Evolutionary conservation across 2,329 filamentous ascomycete genomes (phyloP), one percentile per base, ranked within the genome.

Genomic region (Ophiostoma sp.): DNA sequence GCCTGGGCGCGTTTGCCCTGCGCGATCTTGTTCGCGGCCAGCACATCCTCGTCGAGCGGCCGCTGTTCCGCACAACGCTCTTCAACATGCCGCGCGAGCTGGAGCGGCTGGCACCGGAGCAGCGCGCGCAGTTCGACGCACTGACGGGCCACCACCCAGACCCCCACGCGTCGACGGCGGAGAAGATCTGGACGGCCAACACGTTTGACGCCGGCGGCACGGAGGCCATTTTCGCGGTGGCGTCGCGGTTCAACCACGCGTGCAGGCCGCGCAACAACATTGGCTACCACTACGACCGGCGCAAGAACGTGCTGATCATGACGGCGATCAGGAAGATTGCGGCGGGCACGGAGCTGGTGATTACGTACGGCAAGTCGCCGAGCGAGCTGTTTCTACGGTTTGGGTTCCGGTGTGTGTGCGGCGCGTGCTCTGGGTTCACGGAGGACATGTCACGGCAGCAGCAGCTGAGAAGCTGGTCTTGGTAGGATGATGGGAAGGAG

Each of bases 231-330:
- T 74, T 74, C 15, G n/a, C 39, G n/a, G 78, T 85, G 6, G 84
- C 82, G 0, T 83, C 85, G 0, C 80, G 86, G 2, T 87, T 89
- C 77, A 89, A 89, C 75, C 86, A 89, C 74, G 82, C 85, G 0
- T 89, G 86, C 74, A 71, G 73, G 1, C 79, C 80, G 0, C 76
- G 73, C 3, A 76, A 80, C 69, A 85, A 82, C 62, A 75, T 86
- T 35, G 73, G 77, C 1, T 87, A 84, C 74, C 73, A 66, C 0
- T 86, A 81, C 73, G 79, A 84, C 68, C 6, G 67, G 0, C 57
- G 70, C 0, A 70, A 73, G 1, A 72, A 77, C 7, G 75, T 77
- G 3, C 80, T 89, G 44, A 76, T 79, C 0, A 78, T 87, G 71
- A 77, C 76, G 1, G 78, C 83, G 1, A 27, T 69, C 20, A 35